phyloP scores from a whole-genome alignment of 176 grass and related monocot species.

The Musa beccarii region DNA sequence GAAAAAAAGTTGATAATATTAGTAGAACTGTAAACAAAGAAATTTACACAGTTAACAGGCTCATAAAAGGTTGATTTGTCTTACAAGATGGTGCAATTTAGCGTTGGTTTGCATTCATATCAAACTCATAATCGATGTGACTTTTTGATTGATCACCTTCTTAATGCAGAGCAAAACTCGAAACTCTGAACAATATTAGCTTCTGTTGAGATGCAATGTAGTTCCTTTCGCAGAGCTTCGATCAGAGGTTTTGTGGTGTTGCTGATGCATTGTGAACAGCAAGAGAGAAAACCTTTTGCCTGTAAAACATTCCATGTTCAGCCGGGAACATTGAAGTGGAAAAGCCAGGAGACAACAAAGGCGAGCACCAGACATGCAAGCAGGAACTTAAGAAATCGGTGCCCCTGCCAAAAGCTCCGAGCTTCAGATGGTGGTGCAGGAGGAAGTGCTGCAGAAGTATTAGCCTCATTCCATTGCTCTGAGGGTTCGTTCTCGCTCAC shows the following conservation, averaged over 20 bases:
- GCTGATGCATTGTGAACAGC: too few species aligned
- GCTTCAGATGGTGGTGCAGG: slow-evolving; percentile 7
- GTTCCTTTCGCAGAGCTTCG: neutral
- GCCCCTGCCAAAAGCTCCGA: slow-evolving; percentile 82
- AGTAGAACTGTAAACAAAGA: too few species aligned
- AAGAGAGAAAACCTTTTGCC: neutral
- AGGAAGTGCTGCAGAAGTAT: neutral
- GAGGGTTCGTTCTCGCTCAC: neutral
- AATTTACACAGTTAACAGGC: too few species aligned
- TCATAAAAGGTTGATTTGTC: neutral
- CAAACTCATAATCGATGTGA: too few species aligned
- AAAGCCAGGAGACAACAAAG: slow-evolving; percentile 94
- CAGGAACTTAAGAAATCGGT: slow-evolving; percentile 89
- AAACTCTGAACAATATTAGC: too few species aligned
- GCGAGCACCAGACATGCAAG: slow-evolving; percentile 95
- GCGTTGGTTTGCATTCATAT: neutral
- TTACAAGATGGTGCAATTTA: neutral
- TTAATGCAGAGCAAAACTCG: too few species aligned
- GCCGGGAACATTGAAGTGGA: slow-evolving; percentile 87
- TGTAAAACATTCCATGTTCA: slow-evolving; percentile 10
- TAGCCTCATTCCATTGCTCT: slow-evolving; percentile 8
- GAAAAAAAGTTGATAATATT: too few species aligned
- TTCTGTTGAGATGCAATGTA: too few species aligned
- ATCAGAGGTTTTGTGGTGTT: too few species aligned
- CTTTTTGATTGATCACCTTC: too few species aligned